These are phyloP conservation scores for Ophiostoma australiae DNA, from an alignment of 2,329 filamentous ascomycete genomes.

Conservation along the genomic window DNA sequence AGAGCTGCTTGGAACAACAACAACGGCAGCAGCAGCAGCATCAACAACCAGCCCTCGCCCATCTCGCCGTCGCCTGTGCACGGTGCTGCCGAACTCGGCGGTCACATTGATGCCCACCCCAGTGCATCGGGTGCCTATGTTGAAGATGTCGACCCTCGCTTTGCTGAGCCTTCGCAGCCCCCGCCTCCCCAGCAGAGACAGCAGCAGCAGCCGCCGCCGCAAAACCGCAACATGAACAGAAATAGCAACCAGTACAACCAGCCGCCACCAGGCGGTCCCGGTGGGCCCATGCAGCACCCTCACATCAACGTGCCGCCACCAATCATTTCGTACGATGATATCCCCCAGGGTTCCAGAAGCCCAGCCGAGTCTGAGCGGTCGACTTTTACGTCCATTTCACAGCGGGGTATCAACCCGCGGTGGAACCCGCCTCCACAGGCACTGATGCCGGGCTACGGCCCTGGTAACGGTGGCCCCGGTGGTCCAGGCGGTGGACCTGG, in stretches of 20 bases:
- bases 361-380: constrained; percentile 74
- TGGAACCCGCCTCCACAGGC: constrained; percentile 61
- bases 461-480: constrained; percentile 24
- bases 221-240: constrained; percentile 8
- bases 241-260: constrained; percentile 32
- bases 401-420: constrained; percentile 80
- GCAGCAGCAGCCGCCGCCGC: background rate
- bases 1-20: constrained; percentile 49
- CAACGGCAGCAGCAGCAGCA: background rate
- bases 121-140: constrained; percentile 56
- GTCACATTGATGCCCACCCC: background rate
- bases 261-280: constrained; percentile 26
- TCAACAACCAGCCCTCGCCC: constrained; percentile 31
- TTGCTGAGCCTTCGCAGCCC: constrained; percentile 48
- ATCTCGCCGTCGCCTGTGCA: constrained; percentile 13
- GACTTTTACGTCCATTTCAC: constrained; percentile 85
- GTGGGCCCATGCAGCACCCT: constrained; percentile 19
- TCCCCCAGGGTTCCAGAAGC: constrained; percentile 53
- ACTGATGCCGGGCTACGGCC: constrained; percentile 40
- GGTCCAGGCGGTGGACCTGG: constrained; percentile 5
- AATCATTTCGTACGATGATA: constrained; percentile 35
- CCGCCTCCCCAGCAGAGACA: background rate
- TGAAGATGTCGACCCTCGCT: constrained; percentile 88
- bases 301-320: constrained; percentile 18
- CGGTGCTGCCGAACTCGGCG: constrained; percentile 27